These are phyloP conservation scores for Termitomyces sp. DNA, from an alignment of 768 basidiomycete genomes.

Conservation along the genomic window DNA sequence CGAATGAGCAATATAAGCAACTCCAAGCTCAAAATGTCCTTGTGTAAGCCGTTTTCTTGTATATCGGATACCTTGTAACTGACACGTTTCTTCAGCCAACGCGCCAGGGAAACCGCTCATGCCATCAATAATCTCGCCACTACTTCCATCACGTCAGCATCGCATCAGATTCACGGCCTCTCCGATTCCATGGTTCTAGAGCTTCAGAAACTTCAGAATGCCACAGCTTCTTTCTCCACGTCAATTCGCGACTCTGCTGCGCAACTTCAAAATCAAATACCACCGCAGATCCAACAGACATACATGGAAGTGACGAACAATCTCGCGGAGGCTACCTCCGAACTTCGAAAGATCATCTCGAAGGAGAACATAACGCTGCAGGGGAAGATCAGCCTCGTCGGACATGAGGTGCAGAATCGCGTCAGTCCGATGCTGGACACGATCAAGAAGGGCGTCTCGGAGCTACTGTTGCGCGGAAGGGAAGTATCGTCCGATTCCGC, in stretches of 20 bases:
- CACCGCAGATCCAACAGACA: constrained; percentile 56
- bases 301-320: constrained; percentile 48
- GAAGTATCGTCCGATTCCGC: constrained; percentile 8
- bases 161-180: constrained; percentile 54
- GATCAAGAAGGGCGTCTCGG: constrained; percentile 38
- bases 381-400: constrained; percentile 59
- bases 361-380: constrained; percentile 53
- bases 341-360: constrained; percentile 52
- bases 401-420: constrained; percentile 55
- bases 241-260: constrained; percentile 38
- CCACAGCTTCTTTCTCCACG: constrained; percentile 48
- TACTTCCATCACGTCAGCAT: constrained; percentile 50
- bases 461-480: constrained; percentile 31
- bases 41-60: constrained; percentile 41
- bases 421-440: constrained; percentile 61
- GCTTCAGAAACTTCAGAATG: constrained; percentile 62
- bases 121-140: constrained; percentile 59
- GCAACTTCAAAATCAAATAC: constrained; percentile 44
- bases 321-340: constrained; percentile 44
- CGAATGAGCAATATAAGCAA: constrained; percentile 69
- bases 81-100: constrained; percentile 43
- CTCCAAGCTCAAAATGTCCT: constrained; percentile 63
- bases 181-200: constrained; percentile 66
- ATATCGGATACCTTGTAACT: background rate
- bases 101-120: constrained; percentile 65